phyloP scores from a whole-genome alignment of 1,139 yeast species.

The Yamadazyma songkhlaensis region DNA sequence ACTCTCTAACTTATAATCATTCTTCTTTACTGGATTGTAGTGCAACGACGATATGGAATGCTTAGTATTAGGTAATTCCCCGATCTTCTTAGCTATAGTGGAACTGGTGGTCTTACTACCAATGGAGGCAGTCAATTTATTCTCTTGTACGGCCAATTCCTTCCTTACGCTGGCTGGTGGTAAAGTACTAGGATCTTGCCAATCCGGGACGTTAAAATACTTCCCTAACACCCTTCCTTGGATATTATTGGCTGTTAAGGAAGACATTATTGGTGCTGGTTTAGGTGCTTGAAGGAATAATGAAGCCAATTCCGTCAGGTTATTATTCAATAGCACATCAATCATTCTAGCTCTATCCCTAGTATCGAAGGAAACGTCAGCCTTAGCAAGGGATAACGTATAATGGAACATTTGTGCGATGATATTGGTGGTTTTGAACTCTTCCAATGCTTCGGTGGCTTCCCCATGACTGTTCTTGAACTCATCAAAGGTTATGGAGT shows the following conservation, averaged over 20 bases:
- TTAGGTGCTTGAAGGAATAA: slow-evolving; percentile 83
- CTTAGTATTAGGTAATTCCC: slow-evolving; percentile 21
- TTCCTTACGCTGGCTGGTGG: slow-evolving; percentile 40
- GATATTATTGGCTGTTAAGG: slow-evolving; percentile 9
- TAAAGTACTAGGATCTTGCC: slow-evolving; percentile 33
- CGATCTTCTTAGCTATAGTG: slow-evolving; percentile 16
- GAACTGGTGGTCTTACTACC: slow-evolving; percentile 14
- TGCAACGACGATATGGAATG: slow-evolving; percentile 28
- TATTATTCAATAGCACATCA: slow-evolving; percentile 43
- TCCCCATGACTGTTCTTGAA: slow-evolving; percentile 9
- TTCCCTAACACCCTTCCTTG: slow-evolving; percentile 19
- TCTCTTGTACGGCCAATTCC: slow-evolving; percentile 23
- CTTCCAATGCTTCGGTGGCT: slow-evolving; percentile 27
- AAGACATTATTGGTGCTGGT: slow-evolving; percentile 46
- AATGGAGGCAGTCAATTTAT: slow-evolving; percentile 18
- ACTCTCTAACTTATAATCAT: slow-evolving; percentile 63
- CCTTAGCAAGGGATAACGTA: slow-evolving; percentile 63
- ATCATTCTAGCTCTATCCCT: slow-evolving; percentile 85
- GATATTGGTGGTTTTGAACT: slow-evolving; percentile 22
- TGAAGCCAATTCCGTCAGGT: slow-evolving; percentile 58
- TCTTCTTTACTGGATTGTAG: slow-evolving; percentile 16
- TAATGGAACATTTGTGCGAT: slow-evolving; percentile 59
- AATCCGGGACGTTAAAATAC: slow-evolving; percentile 27
- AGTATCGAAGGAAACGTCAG: slow-evolving; percentile 73
- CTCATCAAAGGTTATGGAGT: slow-evolving; percentile 46